phyloP scores from a whole-genome alignment of 2,329 filamentous ascomycete species.

The Penicillium sp. region DNA sequence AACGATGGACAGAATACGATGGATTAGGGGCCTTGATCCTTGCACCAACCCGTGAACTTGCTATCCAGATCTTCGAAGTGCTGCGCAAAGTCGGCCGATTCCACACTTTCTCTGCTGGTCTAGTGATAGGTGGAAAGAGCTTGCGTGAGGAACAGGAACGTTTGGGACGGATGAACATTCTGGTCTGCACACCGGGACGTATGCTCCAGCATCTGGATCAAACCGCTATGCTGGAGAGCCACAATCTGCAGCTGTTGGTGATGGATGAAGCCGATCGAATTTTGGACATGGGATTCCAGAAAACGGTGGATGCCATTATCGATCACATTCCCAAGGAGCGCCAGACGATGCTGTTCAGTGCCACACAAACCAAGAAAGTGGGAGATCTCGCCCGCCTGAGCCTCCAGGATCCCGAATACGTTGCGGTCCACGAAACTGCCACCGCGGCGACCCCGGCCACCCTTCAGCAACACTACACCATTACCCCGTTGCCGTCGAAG shows the following conservation, averaged over 20 bases:
- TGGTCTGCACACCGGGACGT: constrained; percentile 89
- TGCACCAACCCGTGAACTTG: constrained; percentile 88
- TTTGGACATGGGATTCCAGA: constrained; percentile 95
- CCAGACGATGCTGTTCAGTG: constrained; percentile 92
- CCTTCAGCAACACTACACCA: constrained; percentile 84
- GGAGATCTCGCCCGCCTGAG: constrained; percentile 86
- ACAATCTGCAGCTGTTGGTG: constrained; percentile 87
- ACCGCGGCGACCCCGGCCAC: constrained; percentile 71
- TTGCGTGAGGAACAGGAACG: constrained; percentile 81
- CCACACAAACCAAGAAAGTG: constrained; percentile 90
- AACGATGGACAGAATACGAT: constrained; percentile 84
- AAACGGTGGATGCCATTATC: constrained; percentile 82
- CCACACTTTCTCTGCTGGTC: constrained; percentile 83
- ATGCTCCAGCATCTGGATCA: constrained; percentile 96
- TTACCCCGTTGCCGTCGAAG: constrained; percentile 81
- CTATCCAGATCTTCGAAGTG: constrained; percentile 95
- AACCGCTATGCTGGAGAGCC: constrained; percentile 80
- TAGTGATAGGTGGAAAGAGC: constrained; percentile 91
- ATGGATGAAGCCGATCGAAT: constrained; percentile 95
- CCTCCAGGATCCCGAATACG: constrained; percentile 85
- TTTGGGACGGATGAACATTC: constrained; percentile 86
- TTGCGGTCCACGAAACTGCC: constrained; percentile 84
- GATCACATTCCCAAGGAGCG: constrained; percentile 80
- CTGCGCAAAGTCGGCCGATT: constrained; percentile 82
- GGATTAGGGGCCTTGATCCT: constrained; percentile 89